Evolutionary conservation across 1,139 yeast genomes (phyloP).

Genomic region (Yamadazyma taylorii): DNA sequence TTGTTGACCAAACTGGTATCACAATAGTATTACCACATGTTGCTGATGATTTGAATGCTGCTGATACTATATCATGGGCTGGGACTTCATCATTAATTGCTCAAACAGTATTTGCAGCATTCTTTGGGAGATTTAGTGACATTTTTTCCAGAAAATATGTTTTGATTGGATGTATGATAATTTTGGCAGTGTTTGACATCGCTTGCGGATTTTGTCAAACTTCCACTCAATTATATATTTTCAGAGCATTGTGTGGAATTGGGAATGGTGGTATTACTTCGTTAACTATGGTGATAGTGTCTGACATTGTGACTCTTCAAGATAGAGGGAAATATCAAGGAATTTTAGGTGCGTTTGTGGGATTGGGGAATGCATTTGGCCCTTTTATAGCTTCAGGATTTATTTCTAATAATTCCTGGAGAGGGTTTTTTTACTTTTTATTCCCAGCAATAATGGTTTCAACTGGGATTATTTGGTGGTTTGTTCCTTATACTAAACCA

Average conservation of each 20-base stretch:
- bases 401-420: constrained; percentile 43
- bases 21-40: constrained; percentile 43
- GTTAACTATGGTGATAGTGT: constrained; percentile 41
- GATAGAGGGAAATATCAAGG: constrained; percentile 49
- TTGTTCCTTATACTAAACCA: constrained; percentile 6
- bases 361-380: constrained; percentile 53
- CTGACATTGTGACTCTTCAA: constrained; percentile 42
- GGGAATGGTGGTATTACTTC: constrained; percentile 48
- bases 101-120: constrained; percentile 42
- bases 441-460: constrained; percentile 22
- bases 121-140: constrained; percentile 41
- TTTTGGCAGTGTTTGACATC: constrained; percentile 37
- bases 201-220: constrained; percentile 44
- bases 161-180: constrained; percentile 29
- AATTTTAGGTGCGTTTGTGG: constrained; percentile 45
- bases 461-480: constrained; percentile 5
- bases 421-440: constrained; percentile 42
- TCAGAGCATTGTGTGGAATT: constrained; percentile 43
- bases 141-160: constrained; percentile 43
- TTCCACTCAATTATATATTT: constrained; percentile 39
- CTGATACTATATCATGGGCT: constrained; percentile 47
- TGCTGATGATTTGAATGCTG: constrained; percentile 37
- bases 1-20: constrained; percentile 42
- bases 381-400: constrained; percentile 56
- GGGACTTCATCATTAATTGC: constrained; percentile 47